Evolutionary conservation across 768 basidiomycete species (phyloP).

Genomic region (Mycena indigotica): DNA sequence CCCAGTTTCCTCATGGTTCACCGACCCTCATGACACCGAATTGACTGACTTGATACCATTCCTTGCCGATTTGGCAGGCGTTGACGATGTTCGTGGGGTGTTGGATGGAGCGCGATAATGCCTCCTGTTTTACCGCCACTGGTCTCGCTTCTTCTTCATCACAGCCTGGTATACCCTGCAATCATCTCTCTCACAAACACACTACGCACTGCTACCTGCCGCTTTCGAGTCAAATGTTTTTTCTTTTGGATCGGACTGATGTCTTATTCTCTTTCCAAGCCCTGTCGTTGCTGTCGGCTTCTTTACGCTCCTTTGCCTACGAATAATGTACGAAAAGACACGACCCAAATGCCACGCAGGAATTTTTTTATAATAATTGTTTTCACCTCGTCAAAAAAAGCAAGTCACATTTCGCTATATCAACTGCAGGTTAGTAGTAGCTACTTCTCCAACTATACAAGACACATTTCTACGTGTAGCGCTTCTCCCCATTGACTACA

Average conservation of each 20-base stretch:
- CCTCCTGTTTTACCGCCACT: slow-evolving; percentile 12
- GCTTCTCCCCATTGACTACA: slow-evolving; percentile 1
- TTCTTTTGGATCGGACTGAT: background rate
- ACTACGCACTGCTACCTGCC: background rate
- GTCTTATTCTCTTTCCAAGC: background rate
- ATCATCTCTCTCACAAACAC: slow-evolving; percentile 8
- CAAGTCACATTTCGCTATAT: background rate
- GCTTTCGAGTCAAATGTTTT: background rate
- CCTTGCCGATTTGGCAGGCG: slow-evolving; percentile 60
- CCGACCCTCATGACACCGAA: slow-evolving; percentile 75
- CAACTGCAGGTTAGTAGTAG: background rate
- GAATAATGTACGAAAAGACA: slow-evolving; percentile 21
- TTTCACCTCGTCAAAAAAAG: background rate
- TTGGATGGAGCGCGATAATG: slow-evolving; percentile 45
- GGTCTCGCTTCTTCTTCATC: slow-evolving; percentile 12
- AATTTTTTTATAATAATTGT: background rate
- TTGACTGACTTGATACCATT: slow-evolving; percentile 70
- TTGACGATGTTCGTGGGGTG: slow-evolving; percentile 66
- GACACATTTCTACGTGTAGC: slow-evolving; percentile 6
- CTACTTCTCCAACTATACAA: background rate
- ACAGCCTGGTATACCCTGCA: slow-evolving; percentile 26
- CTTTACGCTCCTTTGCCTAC: slow-evolving; percentile 19
- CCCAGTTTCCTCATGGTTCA: slow-evolving; percentile 79
- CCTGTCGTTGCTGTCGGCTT: slow-evolving; percentile 13
- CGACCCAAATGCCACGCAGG: slow-evolving; percentile 6